Conservation (phyloP, 2,329 filamentous ascomycete genomes). For the Paramyrothecium roridum region DNA sequence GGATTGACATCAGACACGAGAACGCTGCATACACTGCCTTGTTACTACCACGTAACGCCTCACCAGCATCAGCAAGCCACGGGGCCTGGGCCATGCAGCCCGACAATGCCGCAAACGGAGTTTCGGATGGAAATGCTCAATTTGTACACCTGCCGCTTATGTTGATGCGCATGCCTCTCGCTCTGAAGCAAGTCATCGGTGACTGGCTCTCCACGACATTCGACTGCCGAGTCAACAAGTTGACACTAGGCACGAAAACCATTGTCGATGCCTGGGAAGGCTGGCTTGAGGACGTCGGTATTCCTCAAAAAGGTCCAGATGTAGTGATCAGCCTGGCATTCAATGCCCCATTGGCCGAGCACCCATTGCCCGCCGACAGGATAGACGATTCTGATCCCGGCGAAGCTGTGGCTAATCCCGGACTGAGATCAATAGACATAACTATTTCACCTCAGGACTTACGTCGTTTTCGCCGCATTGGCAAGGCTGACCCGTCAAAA, state of each 20-base stretch:
- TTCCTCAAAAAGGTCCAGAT: constrained; percentile 35
- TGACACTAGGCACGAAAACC: constrained; percentile 48
- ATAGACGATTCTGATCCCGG: constrained; percentile 12
- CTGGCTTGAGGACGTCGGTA: constrained; percentile 41
- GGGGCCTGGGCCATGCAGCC: constrained; percentile 15
- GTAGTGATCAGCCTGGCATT: constrained; percentile 51
- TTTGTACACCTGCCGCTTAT: constrained; percentile 51
- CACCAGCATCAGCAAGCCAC: not conserved
- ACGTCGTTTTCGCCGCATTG: constrained; percentile 40
- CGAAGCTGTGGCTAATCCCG: constrained; percentile 6
- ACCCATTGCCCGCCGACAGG: constrained; percentile 5
- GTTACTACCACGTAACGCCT: constrained; percentile 38
- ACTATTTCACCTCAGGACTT: constrained; percentile 48
- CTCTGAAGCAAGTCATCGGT: constrained; percentile 45
- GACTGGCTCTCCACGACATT: constrained; percentile 52
- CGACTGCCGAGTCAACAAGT: constrained; percentile 51
- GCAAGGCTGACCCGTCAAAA: constrained; percentile 17
- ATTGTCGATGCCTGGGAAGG: constrained; percentile 47
- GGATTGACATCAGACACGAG: constrained; percentile 51
- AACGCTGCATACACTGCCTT: constrained; percentile 48
- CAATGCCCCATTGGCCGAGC: constrained; percentile 30
- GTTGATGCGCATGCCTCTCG: constrained; percentile 52
- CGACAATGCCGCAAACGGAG: constrained; percentile 11
- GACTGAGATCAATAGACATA: constrained; percentile 46
- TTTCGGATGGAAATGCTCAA: not conserved